Evolutionary conservation across 176 grass and related monocot genomes (phyloP).

Genomic region (Musa troglodytarum): DNA sequence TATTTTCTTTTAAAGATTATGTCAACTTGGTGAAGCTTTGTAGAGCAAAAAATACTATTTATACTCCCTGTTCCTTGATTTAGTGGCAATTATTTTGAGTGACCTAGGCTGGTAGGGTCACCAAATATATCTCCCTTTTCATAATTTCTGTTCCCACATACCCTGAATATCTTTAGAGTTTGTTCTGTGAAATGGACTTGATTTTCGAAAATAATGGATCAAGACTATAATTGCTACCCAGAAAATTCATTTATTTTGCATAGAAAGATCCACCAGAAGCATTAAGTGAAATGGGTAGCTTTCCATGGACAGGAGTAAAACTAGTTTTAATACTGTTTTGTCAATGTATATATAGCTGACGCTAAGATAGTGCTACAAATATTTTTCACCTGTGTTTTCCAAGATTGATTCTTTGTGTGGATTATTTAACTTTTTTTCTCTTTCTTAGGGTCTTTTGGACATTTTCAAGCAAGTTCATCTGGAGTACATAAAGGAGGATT

Average conservation of each 20-base stretch:
- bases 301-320: not conserved
- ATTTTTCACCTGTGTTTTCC: not conserved
- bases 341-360: not conserved
- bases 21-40: not conserved
- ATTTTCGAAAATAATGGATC: no score
- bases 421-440: not conserved
- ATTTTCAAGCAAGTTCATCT: conserved; percentile 96
- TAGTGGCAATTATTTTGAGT: no score
- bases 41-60: no score
- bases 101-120: not conserved
- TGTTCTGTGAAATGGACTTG: no score
- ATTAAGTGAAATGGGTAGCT: not conserved
- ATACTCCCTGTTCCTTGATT: no score
- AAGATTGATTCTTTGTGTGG: not conserved
- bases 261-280: no score
- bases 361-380: not conserved
- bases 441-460: conserved; percentile 85
- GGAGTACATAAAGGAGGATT: conserved; percentile 86
- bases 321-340: not conserved
- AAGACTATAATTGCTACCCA: no score
- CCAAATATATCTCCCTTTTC: not conserved
- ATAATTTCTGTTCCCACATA: not conserved
- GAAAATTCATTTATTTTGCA: no score
- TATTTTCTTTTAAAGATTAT: not conserved
- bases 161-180: no score